Evolutionary conservation across 2,329 filamentous ascomycete genomes (phyloP).

Genomic region (Alternaria conjuncta): DNA sequence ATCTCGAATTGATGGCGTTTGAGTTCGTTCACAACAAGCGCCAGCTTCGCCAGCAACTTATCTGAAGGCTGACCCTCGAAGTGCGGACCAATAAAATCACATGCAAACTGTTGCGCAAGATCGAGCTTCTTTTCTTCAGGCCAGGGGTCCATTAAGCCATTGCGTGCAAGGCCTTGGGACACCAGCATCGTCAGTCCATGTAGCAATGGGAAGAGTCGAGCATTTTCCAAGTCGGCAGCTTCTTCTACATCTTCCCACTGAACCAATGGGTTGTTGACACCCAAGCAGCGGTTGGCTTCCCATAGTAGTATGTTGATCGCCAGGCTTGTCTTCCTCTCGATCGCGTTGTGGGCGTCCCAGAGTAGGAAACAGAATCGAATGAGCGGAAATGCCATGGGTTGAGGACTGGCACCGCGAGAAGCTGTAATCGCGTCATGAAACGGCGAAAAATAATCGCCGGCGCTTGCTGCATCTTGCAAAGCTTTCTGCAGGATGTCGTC

Average conservation of each 20-base stretch:
- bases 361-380: constrained; percentile 4
- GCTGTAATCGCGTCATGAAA: constrained; percentile 3
- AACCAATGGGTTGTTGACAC: neutral
- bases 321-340: neutral
- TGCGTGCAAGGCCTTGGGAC: constrained; percentile 1
- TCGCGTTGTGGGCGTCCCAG: neutral
- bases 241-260: constrained; percentile 2
- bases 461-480: constrained; percentile 5
- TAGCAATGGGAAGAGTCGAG: neutral
- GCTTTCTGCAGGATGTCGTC: constrained; percentile 4
- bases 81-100: neutral
- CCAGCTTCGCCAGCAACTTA: constrained; percentile 2
- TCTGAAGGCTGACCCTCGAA: neutral
- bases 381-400: constrained; percentile 4
- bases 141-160: neutral
- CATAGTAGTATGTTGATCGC: neutral
- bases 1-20: constrained; percentile 7
- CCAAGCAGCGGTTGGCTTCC: neutral
- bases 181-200: constrained; percentile 4
- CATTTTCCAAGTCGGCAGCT: neutral
- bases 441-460: neutral
- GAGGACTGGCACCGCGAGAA: neutral
- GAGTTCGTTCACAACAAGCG: neutral
- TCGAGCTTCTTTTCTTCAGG: neutral
- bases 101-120: neutral